Conservation (phyloP, 2,329 filamentous ascomycete genomes). For the Sporothrix protearum region DNA sequence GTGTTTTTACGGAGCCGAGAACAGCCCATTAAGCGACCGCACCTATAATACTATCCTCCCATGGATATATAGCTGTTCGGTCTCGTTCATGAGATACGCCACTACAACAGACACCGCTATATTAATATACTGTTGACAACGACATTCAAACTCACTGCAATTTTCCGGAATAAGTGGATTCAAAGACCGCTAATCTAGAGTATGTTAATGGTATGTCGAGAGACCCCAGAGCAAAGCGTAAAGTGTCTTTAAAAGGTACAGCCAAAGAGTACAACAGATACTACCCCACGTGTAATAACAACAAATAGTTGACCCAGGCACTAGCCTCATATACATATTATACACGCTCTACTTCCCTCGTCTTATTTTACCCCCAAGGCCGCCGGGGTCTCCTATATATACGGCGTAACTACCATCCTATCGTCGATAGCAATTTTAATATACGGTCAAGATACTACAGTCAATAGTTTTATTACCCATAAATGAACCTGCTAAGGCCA, state of each 20-base stretch:
- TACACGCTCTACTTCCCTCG: not conserved
- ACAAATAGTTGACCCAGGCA: not conserved
- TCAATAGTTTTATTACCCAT: too few species aligned
- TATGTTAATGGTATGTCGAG: not conserved
- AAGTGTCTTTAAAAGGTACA: too few species aligned
- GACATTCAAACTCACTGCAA: not conserved
- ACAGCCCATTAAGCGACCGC: not conserved
- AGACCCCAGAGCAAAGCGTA: not conserved
- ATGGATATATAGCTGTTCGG: not conserved
- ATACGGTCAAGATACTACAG: not conserved
- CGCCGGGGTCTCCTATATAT: not conserved
- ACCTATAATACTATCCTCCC: not conserved
- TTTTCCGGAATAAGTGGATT: not conserved
- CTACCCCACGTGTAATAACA: not conserved
- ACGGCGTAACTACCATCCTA: not conserved
- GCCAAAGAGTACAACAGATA: not conserved
- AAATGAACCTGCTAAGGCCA: not conserved
- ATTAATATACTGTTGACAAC: not conserved
- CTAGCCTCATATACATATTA: not conserved
- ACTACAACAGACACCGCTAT: not conserved
- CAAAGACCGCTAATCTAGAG: not conserved
- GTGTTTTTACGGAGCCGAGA: not conserved
- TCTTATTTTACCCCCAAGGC: not conserved
- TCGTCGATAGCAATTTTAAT: too few species aligned
- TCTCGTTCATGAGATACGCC: not conserved